Evolutionary conservation across 2,329 filamentous ascomycete genomes (phyloP).

Genomic region (Tolypocladium tropicale): DNA sequence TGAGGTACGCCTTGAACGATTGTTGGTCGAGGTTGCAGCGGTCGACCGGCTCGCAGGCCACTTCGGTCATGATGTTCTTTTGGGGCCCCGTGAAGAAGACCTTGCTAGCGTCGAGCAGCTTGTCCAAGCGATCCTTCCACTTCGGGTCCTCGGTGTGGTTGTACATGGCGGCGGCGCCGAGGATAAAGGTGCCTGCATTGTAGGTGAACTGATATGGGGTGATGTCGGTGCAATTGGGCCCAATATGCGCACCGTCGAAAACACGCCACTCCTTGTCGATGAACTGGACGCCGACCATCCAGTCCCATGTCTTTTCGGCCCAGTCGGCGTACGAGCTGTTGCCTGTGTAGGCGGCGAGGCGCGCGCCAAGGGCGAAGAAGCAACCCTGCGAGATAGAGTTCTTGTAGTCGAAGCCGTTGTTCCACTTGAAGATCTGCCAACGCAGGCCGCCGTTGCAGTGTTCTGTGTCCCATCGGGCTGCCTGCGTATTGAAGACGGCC

Average conservation of each 20-base stretch:
- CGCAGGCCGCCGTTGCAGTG: slow-evolving; percentile 66
- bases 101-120: slow-evolving; percentile 40
- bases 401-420: slow-evolving; percentile 73
- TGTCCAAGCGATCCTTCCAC: slow-evolving; percentile 50
- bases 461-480: slow-evolving; percentile 57
- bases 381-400: slow-evolving; percentile 54
- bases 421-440: slow-evolving; percentile 80
- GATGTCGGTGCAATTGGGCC: slow-evolving; percentile 45
- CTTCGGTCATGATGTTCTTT: slow-evolving; percentile 52
- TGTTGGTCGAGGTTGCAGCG: slow-evolving; percentile 53
- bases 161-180: slow-evolving; percentile 59
- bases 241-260: slow-evolving; percentile 51
- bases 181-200: slow-evolving; percentile 56
- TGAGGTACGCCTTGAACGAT: slow-evolving; percentile 54
- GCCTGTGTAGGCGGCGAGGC: slow-evolving; percentile 65
- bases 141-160: slow-evolving; percentile 43
- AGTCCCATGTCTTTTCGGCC: slow-evolving; percentile 65
- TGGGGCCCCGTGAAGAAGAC: slow-evolving; percentile 44
- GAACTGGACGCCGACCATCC: slow-evolving; percentile 48
- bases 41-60: slow-evolving; percentile 51
- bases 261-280: slow-evolving; percentile 50
- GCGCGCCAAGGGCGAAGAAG: slow-evolving; percentile 53
- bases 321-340: slow-evolving; percentile 70
- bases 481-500: slow-evolving; percentile 74
- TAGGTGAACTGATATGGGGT: slow-evolving; percentile 59